These are phyloP conservation scores for Pterocarpus macrocarpus DNA, from an alignment of 306 rosid genomes.

Conservation along the genomic window DNA sequence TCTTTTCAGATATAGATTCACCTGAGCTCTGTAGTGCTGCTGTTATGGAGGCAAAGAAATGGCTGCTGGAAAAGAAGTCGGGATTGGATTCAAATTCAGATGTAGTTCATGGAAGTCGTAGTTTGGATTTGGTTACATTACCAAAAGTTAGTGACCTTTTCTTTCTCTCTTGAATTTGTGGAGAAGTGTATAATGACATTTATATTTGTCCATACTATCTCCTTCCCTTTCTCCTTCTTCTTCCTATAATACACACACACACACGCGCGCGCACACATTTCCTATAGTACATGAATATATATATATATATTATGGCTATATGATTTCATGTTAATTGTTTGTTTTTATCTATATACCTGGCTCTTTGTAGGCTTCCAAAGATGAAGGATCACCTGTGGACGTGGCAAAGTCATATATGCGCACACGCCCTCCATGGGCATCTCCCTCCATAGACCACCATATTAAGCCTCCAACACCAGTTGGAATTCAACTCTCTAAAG, in stretches of 20 bases:
- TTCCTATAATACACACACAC: too few relatives aligned
- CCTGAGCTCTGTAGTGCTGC: slow-evolving; percentile 77
- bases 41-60: slow-evolving; percentile 86
- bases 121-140: slow-evolving; percentile 50
- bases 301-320: slow-evolving; percentile 25
- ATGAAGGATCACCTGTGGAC: slow-evolving; percentile 88
- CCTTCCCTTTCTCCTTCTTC: too few relatives aligned
- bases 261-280: too few relatives aligned
- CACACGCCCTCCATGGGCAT: slow-evolving; percentile 87
- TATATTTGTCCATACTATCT: too few relatives aligned
- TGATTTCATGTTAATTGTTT: slow-evolving; percentile 18
- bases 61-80: slow-evolving; percentile 80
- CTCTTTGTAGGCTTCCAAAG: slow-evolving; percentile 69
- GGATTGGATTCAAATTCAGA: slow-evolving; percentile 67
- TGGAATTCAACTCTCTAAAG: slow-evolving; percentile 70
- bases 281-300: too few relatives aligned
- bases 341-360: slow-evolving; percentile 34
- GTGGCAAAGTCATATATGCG: slow-evolving; percentile 91
- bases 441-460: slow-evolving; percentile 74
- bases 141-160: slow-evolving; percentile 65
- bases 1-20: slow-evolving; percentile 52
- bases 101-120: slow-evolving; percentile 60
- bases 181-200: neutral
- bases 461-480: slow-evolving; percentile 60
- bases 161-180: slow-evolving; percentile 31